phyloP scores from a whole-genome alignment of 495 filamentous ascomycete genomes.

The Talaromyces ruber region DNA sequence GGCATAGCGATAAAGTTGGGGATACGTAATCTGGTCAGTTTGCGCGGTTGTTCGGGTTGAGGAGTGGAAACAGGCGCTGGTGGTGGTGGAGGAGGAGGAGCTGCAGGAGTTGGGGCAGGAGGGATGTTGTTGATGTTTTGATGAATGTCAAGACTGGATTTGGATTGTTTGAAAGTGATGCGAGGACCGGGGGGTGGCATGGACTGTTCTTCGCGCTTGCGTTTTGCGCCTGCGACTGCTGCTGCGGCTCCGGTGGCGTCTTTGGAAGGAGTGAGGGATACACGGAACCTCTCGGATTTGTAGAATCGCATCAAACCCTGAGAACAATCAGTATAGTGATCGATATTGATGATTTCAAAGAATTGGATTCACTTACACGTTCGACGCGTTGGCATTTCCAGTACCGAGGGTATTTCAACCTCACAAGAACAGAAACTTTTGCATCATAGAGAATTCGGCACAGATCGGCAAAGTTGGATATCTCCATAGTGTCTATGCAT shows the following conservation, averaged over 20 bases:
- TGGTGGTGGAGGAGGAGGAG: not conserved
- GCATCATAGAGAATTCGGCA: constrained; percentile 66
- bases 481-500: constrained; percentile 56
- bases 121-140: constrained; percentile 14
- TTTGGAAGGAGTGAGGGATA: constrained; percentile 22
- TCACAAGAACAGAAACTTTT: constrained; percentile 50
- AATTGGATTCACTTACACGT: constrained; percentile 31
- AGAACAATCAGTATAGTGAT: constrained; percentile 5
- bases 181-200: constrained; percentile 31
- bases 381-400: constrained; percentile 60
- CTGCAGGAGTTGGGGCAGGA: constrained; percentile 7
- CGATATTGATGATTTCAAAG: not conserved
- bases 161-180: constrained; percentile 39
- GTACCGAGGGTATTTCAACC: constrained; percentile 59
- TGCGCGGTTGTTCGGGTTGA: constrained; percentile 8
- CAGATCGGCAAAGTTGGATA: constrained; percentile 68
- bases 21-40: constrained; percentile 29
- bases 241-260: constrained; percentile 9
- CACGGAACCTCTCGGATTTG: constrained; percentile 23
- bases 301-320: constrained; percentile 33
- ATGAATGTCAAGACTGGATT: constrained; percentile 22
- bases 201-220: constrained; percentile 35
- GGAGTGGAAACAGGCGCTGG: constrained; percentile 7
- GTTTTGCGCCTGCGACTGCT: constrained; percentile 17
- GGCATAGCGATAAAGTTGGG: constrained; percentile 21